Evolutionary conservation across 225 moss, liverwort and hornwort species (phyloP), one percentile per base, ranked within the genome.

Genomic region (Climacium dendroides): DNA sequence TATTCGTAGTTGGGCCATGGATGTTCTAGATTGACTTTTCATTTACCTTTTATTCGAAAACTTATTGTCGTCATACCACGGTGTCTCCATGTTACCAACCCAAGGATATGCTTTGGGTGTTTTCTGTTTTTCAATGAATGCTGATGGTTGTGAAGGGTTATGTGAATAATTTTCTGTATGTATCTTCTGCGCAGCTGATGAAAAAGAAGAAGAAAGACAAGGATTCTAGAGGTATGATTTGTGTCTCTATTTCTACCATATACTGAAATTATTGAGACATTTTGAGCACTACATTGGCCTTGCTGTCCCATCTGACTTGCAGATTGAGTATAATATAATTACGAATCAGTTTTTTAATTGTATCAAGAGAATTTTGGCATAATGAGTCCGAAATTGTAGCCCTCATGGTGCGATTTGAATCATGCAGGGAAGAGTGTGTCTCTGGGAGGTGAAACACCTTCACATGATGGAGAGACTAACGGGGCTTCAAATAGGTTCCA

Each of bases 171-270:
- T 79, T 41, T 76, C 87, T 75, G 48, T 11, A 41, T 86, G 41
- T 82, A 67, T 88, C 61, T 81, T 59, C 86, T 90, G 87, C 90
- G 59, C 95, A 99, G 99, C 87, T 88, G 66, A 79, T 99, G 47
- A 99, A 99, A 89, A 99, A 97, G 95, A 99, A 99, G 89, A 99
- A 96, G 85, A 96, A 95, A 81, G 99, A 99, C 83, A 96, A 94
- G 74, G 97, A 95, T 79, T 74, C 74, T 30, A 90, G 96, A 94
- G 96, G 98, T 98, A 94, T 86, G 52, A 53, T n/a, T 77, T 80
- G 57, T 64, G 73, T 86, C 80, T 58, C 72, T 74, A 17, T 59
- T 86, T 80, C 47, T 48, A 62, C 70, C 71, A 5, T 30, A n/a
- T 63, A 59, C 73, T 74, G 73, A 78, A 55, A 35, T 71, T n/a